Base-by-base conservation (phyloP, 164 flowering plant species). In the Magnolia sinica region DNA sequence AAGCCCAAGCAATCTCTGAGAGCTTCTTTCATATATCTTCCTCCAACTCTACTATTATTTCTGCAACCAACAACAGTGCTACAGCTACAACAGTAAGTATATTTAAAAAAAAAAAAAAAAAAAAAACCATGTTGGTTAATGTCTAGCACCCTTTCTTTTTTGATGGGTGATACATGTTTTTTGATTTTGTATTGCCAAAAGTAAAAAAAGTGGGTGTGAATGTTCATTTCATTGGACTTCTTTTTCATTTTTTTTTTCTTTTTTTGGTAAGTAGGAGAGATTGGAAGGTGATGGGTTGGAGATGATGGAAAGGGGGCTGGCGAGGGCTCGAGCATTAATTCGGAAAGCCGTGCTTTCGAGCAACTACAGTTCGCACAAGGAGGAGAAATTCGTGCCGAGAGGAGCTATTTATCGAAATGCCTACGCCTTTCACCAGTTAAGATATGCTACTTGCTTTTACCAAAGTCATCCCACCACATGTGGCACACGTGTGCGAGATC, bases 371-470 rank as follows among this genome's bases (percentile, higher is more conserved):
- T 50, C 61, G 13, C 5, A 51, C 2, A 50, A 52, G 18, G 23
- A 22, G 1, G 31, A 51, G 45, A 10, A 20, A 1, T 75, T 66
- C 50, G 29, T 78, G 14, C 80, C 81, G 10, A 52, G 52, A 29
- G 77, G 75, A 45, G 64, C 19, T 23, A 77, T 92, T 19, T 92
- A 90, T 64, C 90, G 85, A 11, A 90, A 90, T 66, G 82, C 91
- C 45, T 45, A 68, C 64, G 87, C 89, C 65, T 92, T 92, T 78
- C 81, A 83, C 78, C 91, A 73, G 96, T 92, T 65, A 68, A 68
- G 71, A 68, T 9, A 31, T 1, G 14, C 71, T 10, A 24, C 6
- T 68, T 24, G 11, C 23, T 24, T 5, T 5, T 37, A 37, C 45
- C 45, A 37, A 37, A 37, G 45, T 37, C 45, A 37, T 37, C 45